These are phyloP conservation scores for Neurospora pannonica DNA, from an alignment of 495 filamentous ascomycete species.

Conservation along the genomic window DNA sequence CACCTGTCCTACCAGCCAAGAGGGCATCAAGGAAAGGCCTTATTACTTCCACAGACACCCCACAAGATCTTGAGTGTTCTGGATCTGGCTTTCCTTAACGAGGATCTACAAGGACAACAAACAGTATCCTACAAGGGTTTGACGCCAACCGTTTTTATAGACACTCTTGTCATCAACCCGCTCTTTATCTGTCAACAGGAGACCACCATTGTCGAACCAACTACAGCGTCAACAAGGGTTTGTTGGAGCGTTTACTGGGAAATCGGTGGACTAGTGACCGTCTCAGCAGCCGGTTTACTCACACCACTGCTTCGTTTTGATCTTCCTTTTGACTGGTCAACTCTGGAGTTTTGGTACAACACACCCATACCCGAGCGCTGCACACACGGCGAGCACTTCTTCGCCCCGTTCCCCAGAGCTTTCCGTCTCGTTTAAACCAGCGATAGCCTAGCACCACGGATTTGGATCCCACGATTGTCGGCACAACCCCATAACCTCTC, in stretches of 20 bases:
- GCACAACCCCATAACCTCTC: background rate
- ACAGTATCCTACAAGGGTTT: background rate
- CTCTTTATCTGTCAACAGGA: background rate
- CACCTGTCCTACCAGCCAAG: constrained; percentile 37
- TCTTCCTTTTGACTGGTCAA: constrained; percentile 24
- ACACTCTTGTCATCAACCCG: background rate
- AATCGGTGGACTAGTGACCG: constrained; percentile 8
- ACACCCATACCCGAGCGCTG: constrained; percentile 5
- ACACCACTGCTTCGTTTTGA: constrained; percentile 15
- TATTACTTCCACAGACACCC: constrained; percentile 36
- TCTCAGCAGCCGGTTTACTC: background rate
- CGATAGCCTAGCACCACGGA: background rate
- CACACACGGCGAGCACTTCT: background rate
- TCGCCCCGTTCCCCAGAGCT: background rate
- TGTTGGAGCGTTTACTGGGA: background rate
- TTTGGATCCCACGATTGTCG: background rate
- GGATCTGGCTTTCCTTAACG: background rate
- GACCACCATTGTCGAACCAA: background rate
- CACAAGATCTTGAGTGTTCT: constrained; percentile 15
- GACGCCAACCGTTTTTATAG: background rate
- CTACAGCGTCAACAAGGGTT: background rate
- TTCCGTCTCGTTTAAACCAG: constrained; percentile 13
- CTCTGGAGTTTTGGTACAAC: constrained; percentile 17
- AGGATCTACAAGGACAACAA: background rate
- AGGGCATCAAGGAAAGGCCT: constrained; percentile 34